Evolutionary conservation across 1,284 basidiomycete species (phyloP).

Genomic region (Cryptococcus jaspeensis): DNA sequence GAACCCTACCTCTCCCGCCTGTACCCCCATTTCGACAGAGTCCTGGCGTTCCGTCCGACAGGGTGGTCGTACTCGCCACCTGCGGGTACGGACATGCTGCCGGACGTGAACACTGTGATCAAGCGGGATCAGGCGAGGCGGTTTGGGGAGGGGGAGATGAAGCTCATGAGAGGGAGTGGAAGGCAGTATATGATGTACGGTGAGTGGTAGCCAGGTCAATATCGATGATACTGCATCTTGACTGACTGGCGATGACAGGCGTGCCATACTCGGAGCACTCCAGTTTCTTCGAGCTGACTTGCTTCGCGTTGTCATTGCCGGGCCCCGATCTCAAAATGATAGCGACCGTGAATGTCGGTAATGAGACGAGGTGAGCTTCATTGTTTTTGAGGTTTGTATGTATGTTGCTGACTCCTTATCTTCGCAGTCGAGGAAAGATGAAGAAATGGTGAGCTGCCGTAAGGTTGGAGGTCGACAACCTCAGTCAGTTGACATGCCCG

Average conservation of each 20-base stretch:
- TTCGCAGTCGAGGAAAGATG: constrained; percentile 70
- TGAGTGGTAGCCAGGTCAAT: constrained; percentile 16
- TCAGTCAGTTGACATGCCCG: not conserved
- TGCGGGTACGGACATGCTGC: constrained; percentile 62
- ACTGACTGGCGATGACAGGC: constrained; percentile 41
- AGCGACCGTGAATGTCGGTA: constrained; percentile 92
- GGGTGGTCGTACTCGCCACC: constrained; percentile 87
- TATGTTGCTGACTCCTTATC: not conserved
- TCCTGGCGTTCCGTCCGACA: constrained; percentile 84
- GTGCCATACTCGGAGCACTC: constrained; percentile 97
- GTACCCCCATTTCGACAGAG: constrained; percentile 69
- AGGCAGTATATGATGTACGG: constrained; percentile 71
- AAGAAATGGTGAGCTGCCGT: constrained; percentile 56
- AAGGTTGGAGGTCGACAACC: not conserved
- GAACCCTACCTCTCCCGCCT: constrained; percentile 74
- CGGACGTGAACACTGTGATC: constrained; percentile 67
- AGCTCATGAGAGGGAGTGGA: constrained; percentile 70
- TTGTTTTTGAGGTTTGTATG: constrained; percentile 5
- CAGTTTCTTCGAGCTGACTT: constrained; percentile 89
- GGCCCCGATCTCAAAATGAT: constrained; percentile 69
- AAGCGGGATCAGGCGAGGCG: constrained; percentile 62
- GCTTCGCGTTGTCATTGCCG: constrained; percentile 85
- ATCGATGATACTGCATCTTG: constrained; percentile 4
- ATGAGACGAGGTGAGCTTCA: constrained; percentile 57
- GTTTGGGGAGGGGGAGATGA: constrained; percentile 69